Evolutionary conservation across 805 yeast species (phyloP), one percentile per base, ranked within the genome.

Genomic region (Teunomyces tritomae): DNA sequence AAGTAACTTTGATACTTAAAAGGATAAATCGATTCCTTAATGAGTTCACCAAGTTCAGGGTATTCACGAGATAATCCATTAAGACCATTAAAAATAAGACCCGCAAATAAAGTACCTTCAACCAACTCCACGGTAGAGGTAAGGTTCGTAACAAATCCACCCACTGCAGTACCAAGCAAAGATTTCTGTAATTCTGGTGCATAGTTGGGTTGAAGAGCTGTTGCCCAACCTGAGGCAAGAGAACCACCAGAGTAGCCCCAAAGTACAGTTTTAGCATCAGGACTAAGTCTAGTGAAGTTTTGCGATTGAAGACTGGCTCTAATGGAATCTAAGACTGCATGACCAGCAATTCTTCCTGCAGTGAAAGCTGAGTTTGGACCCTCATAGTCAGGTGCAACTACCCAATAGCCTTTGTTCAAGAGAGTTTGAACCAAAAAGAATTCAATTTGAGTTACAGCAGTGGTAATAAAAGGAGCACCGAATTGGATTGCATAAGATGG

Each of bases 81-180:
- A 8, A 70, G 47, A 3, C 66, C 70, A 36, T 47, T 45, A 3
- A 67, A 61, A 13, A 57, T 57, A 24, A 69, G 55, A 1, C 71
- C 74, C 3, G 68, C 58, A 24, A 57, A 60, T 2, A 56, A 7
- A 3, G 56, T 51, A 3, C 68, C 67, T 32, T 64, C 67, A 13
- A 58, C 51, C 10, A 54, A 51, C 10, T 43, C 52, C 1, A 61
- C 57, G 1, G 67, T 57, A 20, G 56, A 58, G 6, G 67, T 64
- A 24, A 67, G 49, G 43, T 68, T 65, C 14, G 69, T 59, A 11
- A 64, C 66, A 55, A 67, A 58, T 4, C 74, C 74, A 10, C 74
- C 74, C 8, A 66, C 20, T 2, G 69, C 68, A 8, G 58, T 70
- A 13, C 73, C 75, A 54, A 58, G n/a, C 16, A 51, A 28, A 27